Evolutionary conservation across 2,329 filamentous ascomycete species (phyloP).

Genomic region (Zymoseptoria crescenta): DNA sequence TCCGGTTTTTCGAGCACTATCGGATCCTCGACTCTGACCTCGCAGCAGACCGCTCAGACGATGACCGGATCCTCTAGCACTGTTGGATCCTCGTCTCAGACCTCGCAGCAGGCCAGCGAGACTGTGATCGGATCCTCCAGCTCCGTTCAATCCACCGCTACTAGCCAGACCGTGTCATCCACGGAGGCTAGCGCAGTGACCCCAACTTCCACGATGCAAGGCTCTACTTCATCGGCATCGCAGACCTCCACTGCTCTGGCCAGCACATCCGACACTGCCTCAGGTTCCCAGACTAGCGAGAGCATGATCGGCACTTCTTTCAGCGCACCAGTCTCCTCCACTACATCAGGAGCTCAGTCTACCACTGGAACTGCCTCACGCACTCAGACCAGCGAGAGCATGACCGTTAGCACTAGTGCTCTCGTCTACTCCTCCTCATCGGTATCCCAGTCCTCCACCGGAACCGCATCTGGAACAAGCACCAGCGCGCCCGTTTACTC

Average conservation of each 20-base stretch:
- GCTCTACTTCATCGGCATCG: neutral
- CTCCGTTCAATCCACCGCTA: neutral
- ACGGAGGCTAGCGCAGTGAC: neutral
- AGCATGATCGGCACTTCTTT: neutral
- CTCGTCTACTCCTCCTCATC: neutral
- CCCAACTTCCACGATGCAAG: neutral
- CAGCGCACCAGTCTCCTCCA: neutral
- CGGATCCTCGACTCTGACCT: no score
- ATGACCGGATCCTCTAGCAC: no score
- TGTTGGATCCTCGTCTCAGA: no score
- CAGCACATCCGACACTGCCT: neutral
- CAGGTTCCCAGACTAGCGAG: neutral
- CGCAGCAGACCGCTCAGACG: no score
- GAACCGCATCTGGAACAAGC: neutral
- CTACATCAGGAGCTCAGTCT: neutral
- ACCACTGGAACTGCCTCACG: neutral
- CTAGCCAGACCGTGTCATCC: neutral
- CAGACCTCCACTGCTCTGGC: neutral
- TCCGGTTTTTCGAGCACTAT: no score
- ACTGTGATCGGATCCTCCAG: no score
- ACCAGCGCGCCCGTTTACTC: neutral
- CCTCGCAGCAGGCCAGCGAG: no score
- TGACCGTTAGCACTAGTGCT: neutral
- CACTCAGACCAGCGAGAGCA: neutral
- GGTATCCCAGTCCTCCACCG: neutral